Evolutionary conservation across 2,329 filamentous ascomycete species (phyloP).

Genomic region (Aspergillus fischeri): DNA sequence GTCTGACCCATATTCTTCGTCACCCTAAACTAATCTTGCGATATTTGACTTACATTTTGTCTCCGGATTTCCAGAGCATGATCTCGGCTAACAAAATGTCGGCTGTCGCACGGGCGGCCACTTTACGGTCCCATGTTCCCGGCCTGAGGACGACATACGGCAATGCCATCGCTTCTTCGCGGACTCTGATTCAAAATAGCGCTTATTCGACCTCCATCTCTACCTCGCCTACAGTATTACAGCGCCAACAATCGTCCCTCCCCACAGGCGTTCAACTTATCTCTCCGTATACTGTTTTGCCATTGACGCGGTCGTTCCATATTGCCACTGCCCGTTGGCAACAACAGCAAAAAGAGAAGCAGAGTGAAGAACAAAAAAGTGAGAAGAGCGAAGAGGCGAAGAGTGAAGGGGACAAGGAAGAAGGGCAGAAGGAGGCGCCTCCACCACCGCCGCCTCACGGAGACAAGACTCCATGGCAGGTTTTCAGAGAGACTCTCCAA

Average conservation of each 20-base stretch:
- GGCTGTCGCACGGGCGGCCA: conserved; percentile 34
- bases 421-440: conserved; percentile 59
- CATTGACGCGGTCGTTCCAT: conserved; percentile 37
- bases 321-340: conserved; percentile 29
- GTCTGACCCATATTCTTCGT: conserved; percentile 8
- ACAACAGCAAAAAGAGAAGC: conserved; percentile 40
- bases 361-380: conserved; percentile 31
- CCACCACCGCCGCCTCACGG: conserved; percentile 93
- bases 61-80: conserved; percentile 30
- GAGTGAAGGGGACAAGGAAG: conserved; percentile 46
- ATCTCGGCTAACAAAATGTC: conserved; percentile 36
- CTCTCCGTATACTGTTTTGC: conserved; percentile 33
- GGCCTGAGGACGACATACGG: conserved; percentile 28
- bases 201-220: conserved; percentile 34
- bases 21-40: conserved; percentile 4
- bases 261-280: conserved; percentile 33
- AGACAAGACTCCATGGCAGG: conserved; percentile 97
- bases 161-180: conserved; percentile 27
- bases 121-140: conserved; percentile 32
- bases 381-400: conserved; percentile 45
- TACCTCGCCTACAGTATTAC: conserved; percentile 17
- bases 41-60: neutral
- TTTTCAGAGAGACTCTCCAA: conserved; percentile 95
- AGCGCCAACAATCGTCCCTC: conserved; percentile 25
- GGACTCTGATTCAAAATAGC: conserved; percentile 31